Evolutionary conservation across 768 basidiomycete species (phyloP), one percentile per base, ranked within the genome.

Genomic region (Podaxis sp.): DNA sequence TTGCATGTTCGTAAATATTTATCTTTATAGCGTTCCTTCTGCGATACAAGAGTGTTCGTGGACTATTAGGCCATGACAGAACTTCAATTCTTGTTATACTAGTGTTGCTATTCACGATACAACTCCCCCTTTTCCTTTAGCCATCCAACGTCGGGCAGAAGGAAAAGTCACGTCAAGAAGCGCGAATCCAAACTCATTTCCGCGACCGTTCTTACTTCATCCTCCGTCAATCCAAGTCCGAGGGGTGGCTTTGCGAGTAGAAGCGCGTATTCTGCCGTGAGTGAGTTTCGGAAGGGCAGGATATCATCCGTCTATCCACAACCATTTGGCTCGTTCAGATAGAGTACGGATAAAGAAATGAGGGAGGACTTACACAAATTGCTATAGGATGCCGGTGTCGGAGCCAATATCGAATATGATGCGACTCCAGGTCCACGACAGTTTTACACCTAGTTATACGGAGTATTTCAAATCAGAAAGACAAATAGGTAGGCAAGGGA

Each of bases 181-280:
- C 77, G 72, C n/a, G 76, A 74, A 22, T 79, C 67, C 79, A 92
- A 79, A 56, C 91, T 82, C 84, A 85, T 86, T 65, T 80, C 72
- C 1, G 86, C 90, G 19, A 93, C 75, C 17, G 68, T 71, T 55
- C 65, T 71, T 4, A 94, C 81, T 65, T 92, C 84, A 0, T 72
- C 76, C 65, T 87, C 81, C 0, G 76, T 75, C 52, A 94, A 73
- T 0, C 90, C 92, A 2, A 95, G 79, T 2, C 93, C 93, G 33
- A 85, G 68, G 0, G 92, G 92, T n/a, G 84, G 77, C 24, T 76
- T 71, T 0, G 93, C 93, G 58, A 94, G 77, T 39, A 95, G 82
- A 5, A 94, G 76, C 0, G 92, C 91, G 65, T 95, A 95, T 71
- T 95, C 93, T 2, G 79, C 90, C 0, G 87, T 69, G 2, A 94